Evolutionary conservation across 768 basidiomycete species (phyloP).

Genomic region (Lanmaoa rubissima): DNA sequence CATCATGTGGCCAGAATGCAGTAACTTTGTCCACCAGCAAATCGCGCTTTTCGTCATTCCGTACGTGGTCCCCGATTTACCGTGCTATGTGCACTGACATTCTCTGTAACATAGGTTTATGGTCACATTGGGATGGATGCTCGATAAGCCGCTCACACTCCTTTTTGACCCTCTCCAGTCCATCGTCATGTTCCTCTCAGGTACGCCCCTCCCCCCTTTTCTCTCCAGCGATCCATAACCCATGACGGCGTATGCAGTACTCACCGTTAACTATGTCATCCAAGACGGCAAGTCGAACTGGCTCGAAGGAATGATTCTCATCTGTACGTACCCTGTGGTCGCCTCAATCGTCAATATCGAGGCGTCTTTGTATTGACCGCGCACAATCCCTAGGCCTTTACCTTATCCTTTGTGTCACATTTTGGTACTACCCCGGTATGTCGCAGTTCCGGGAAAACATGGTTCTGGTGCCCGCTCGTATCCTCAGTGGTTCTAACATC

Average conservation of each 20-base stretch:
- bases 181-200: conserved; percentile 20
- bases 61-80: conserved; percentile 28
- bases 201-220: conserved; percentile 15
- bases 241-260: conserved; percentile 40
- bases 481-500: conserved; percentile 3
- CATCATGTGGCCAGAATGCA: background rate
- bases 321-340: conserved; percentile 44
- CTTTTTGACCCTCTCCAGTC: conserved; percentile 90
- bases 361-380: background rate
- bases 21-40: conserved; percentile 47
- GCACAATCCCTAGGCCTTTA: conserved; percentile 43
- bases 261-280: conserved; percentile 84
- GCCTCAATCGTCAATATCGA: no score
- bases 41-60: conserved; percentile 69
- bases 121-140: conserved; percentile 76
- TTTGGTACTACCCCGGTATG: conserved; percentile 53
- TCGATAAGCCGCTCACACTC: conserved; percentile 75
- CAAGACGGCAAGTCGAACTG: conserved; percentile 90
- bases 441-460: background rate
- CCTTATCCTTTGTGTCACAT: conserved; percentile 52
- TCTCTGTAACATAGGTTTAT: conserved; percentile 49
- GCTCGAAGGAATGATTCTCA: conserved; percentile 82
- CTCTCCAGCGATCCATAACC: background rate
- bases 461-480: background rate
- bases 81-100: conserved; percentile 8